Evolutionary conservation across 2,329 filamentous ascomycete genomes (phyloP), one percentile per base, ranked within the genome.

Genomic region (Calonectria honghensis): DNA sequence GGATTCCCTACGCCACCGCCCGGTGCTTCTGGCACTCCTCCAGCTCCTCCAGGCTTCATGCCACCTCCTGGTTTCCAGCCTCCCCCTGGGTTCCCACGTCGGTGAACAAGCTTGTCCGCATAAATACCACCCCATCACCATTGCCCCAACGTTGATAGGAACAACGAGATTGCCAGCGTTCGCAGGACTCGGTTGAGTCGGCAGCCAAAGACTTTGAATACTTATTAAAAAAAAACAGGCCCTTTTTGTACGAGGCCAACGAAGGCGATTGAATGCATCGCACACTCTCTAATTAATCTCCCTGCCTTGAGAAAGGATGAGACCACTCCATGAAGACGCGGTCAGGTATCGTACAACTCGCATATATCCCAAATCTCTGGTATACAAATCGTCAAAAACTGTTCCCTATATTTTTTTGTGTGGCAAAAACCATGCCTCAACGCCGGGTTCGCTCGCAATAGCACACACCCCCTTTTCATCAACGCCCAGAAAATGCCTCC

Each of bases 31-130:
- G 83, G 81, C 31, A 80, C 82, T 32, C 83, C 85, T 24, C 84
- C 86, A 14, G 86, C 85, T 4, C 85, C 87, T 11, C 87, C 87
- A 4, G 85, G 85, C 6, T 84, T 86, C 65, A 82, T 85, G 81
- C 84, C 85, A 2, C 84, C 85, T 57, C 86, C 86, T 7, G 87
- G 87, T 2, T 88, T 88, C 75, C 86, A 87, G 75, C 86, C 88
- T 14, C 87, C 87, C 20, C 87, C 87, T 11, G 87, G 87, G 32
- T 87, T 87, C 75, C 83, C 80, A 54, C 82, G 84, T 39, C 82
- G 85, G 72, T 86, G 80, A 84, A 70, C 66, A 66, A 29, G 18
- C 35, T 65, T 50, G 70, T 70, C 61, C 64, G 68, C 7, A 73
- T 32, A 75, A 72, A 72, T 24, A 27, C 27, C 37, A 39, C 24